These are phyloP conservation scores for Fusarium decemcellulare DNA, from an alignment of 2,329 filamentous ascomycete genomes.

Conservation along the genomic window DNA sequence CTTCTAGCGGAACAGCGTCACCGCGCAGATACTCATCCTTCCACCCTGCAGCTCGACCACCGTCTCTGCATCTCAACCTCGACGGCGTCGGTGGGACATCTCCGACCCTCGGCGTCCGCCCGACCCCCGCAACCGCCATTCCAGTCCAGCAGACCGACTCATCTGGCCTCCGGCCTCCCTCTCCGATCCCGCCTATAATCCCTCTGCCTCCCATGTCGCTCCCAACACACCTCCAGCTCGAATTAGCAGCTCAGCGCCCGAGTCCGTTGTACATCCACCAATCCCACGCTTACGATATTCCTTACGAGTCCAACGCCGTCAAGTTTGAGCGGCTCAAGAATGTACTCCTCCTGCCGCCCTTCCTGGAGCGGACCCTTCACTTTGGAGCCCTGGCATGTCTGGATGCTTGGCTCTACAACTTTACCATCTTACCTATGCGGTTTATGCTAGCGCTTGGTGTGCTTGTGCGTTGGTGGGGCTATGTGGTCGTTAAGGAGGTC, in stretches of 20 bases:
- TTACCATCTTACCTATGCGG: constrained; percentile 92
- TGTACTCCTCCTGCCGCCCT: constrained; percentile 85
- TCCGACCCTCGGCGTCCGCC: constrained; percentile 25
- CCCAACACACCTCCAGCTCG: constrained; percentile 75
- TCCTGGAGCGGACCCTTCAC: constrained; percentile 85
- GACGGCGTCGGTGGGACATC: constrained; percentile 45
- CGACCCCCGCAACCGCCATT: constrained; percentile 45
- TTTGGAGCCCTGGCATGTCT: constrained; percentile 94
- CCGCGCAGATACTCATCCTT: constrained; percentile 67
- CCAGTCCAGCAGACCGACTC: constrained; percentile 40
- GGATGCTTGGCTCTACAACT: constrained; percentile 96
- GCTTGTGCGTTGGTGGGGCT: constrained; percentile 82
- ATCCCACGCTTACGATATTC: constrained; percentile 69
- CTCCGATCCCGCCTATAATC: constrained; percentile 68
- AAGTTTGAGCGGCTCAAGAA: constrained; percentile 95
- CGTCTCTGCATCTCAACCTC: constrained; percentile 60
- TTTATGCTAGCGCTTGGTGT: constrained; percentile 87
- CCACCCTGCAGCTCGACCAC: constrained; percentile 59
- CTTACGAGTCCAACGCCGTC: constrained; percentile 92
- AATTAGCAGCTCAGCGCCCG: constrained; percentile 73
- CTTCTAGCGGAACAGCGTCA: constrained; percentile 48
- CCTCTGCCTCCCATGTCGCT: constrained; percentile 77
- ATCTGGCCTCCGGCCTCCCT: constrained; percentile 54
- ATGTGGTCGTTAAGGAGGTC: constrained; percentile 79
- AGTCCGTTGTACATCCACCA: constrained; percentile 77